Evolutionary conservation across 805 yeast species (phyloP).

Genomic region (Starmerella etchellsii): DNA sequence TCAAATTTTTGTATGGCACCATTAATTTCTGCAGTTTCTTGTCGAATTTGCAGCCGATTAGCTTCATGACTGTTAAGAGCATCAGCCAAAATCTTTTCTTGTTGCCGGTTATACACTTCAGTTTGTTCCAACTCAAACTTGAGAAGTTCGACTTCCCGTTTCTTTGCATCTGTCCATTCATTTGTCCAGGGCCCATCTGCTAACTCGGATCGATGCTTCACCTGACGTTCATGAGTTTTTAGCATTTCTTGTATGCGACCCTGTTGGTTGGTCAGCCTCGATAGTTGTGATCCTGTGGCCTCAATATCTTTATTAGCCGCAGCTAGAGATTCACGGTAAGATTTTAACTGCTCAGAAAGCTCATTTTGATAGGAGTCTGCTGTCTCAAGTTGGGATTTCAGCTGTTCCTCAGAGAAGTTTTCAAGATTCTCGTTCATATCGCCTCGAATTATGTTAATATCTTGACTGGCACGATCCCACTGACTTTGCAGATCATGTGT

Average conservation of each 20-base stretch:
- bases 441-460: constrained; percentile 1
- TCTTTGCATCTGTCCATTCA: background rate
- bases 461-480: constrained; percentile 1
- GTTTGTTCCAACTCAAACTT: constrained; percentile 9
- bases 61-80: constrained; percentile 21
- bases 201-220: background rate
- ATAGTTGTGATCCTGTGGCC: background rate
- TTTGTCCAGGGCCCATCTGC: background rate
- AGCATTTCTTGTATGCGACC: constrained; percentile 13
- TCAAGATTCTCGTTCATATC: constrained; percentile 14
- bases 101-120: constrained; percentile 21
- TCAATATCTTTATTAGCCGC: background rate
- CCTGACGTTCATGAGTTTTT: constrained; percentile 2
- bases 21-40: constrained; percentile 11
- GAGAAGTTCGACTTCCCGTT: background rate
- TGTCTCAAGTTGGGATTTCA: constrained; percentile 2
- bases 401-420: background rate
- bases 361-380: no score
- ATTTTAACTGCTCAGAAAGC: no score
- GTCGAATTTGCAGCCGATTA: constrained; percentile 20
- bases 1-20: no score
- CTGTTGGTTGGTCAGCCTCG: constrained; percentile 7
- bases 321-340: no score
- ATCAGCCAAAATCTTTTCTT: constrained; percentile 24
- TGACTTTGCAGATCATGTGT: constrained; percentile 2